Evolutionary conservation across 768 basidiomycete genomes (phyloP), one percentile per base, ranked within the genome.

Genomic region (Ramaria sp.): DNA sequence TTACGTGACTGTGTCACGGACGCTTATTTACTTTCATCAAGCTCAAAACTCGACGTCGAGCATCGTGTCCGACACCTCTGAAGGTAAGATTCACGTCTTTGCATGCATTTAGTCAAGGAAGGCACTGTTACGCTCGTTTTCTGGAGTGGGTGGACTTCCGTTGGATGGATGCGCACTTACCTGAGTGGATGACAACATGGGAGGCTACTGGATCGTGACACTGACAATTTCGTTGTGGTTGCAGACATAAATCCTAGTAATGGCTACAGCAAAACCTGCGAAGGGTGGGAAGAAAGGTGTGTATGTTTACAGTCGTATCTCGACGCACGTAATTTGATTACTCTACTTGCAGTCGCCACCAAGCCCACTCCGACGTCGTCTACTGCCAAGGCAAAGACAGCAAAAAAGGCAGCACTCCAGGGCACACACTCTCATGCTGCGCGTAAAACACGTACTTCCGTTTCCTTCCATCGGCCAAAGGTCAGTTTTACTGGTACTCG

Each of bases 401-500:
- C 96, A 42, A 96, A 94, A 77, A 98, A 98, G 77, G 93, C 94
- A 10, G 94, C 85, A 54, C 79, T 97, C 52, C 89, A 90, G 68
- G 94, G 93, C 58, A 82, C 80, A 42, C 77, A 86, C 67, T 78
- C 81, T 32, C 83, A 85, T 66, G 73, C 79, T 16, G 66, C 78
- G 61, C 85, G 91, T 71, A 96, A 95, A 74, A 76, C 81, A 47
- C 83, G 92, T 58, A 81, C 73, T 65, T 83, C 83, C 36, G 91
- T 93, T 56, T 85, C 89, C 32, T 98, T 99, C 85, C 87, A 89
- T 75, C 87, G 91, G 60, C 95, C 95, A 58, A 94, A 91, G 61
- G 53, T 55, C 47, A 10, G 41, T 9, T 22, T 45, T 30, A 10
- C 1, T 15, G n/a, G 27, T 24, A 18, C n/a, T 20, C 10, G 3